Percentiles rank a stretch among this genome's conserved stretches.
These are phyloP conservation scores for Suaeda aralocaspica DNA, from an alignment of 148 eudicot species.

Conservation along the genomic window DNA sequence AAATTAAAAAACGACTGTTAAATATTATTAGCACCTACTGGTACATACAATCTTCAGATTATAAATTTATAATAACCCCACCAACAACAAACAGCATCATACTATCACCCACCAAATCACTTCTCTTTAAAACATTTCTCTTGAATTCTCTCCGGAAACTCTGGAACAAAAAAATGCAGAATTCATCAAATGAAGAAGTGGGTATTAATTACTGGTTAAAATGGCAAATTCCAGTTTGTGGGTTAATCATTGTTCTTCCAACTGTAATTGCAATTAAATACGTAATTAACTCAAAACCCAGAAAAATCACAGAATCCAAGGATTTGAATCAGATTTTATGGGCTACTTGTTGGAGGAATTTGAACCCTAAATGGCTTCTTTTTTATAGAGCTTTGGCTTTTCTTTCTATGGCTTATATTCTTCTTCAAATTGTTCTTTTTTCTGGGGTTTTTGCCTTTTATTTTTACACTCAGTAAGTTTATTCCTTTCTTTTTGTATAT, in stretches of 20 bases:
- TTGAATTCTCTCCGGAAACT: neutral
- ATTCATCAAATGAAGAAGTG: conserved; percentile 12
- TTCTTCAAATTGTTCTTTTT: conserved; percentile 35
- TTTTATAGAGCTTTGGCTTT: conserved; percentile 57
- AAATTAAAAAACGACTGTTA: too few relatives aligned
- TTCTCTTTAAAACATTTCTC: neutral
- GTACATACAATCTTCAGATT: too few relatives aligned
- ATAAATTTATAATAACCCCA: too few relatives aligned
- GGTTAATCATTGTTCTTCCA: conserved; percentile 50
- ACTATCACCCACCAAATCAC: neutral
- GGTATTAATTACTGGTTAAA: conserved; percentile 55
- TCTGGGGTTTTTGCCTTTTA: conserved; percentile 56
- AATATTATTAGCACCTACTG: too few relatives aligned
- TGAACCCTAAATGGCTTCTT: conserved; percentile 66
- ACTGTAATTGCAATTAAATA: conserved; percentile 25
- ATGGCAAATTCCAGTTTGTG: conserved; percentile 75
- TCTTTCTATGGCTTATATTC: conserved; percentile 49
- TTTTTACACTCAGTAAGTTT: conserved; percentile 82
- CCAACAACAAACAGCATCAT: neutral
- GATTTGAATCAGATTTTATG: conserved; percentile 30
- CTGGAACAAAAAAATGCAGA: conserved; percentile 10
- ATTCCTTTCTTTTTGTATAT: neutral
- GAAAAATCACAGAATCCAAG: neutral
- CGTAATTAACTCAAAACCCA: conserved; percentile 21
- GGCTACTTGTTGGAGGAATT: conserved; percentile 71